Conservation (phyloP, 202 grass and related monocot species). For the Cymbopogon flexuosus region DNA sequence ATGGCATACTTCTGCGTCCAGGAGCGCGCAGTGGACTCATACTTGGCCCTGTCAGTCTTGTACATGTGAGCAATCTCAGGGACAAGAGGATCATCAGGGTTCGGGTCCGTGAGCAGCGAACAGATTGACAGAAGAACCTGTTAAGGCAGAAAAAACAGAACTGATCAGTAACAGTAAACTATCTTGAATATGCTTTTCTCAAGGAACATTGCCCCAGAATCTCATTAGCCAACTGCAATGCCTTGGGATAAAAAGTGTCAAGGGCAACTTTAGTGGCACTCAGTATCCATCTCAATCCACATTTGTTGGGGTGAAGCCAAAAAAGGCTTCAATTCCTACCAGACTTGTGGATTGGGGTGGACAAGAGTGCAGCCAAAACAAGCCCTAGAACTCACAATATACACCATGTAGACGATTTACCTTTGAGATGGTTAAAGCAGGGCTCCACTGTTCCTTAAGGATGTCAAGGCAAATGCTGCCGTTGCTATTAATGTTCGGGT, state of each 20-base stretch:
- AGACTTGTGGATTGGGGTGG: neutral
- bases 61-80: slow-evolving; percentile 89
- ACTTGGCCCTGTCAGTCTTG: slow-evolving; percentile 77
- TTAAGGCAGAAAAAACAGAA: neutral
- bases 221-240: neutral
- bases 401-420: neutral
- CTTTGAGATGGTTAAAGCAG: slow-evolving; percentile 80
- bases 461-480: slow-evolving; percentile 91
- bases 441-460: slow-evolving; percentile 87
- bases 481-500: slow-evolving; percentile 81
- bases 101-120: slow-evolving; percentile 70
- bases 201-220: neutral
- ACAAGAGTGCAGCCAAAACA: neutral
- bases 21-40: slow-evolving; percentile 65
- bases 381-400: neutral
- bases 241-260: neutral
- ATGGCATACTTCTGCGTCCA: slow-evolving; percentile 89
- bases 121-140: slow-evolving; percentile 78
- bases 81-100: slow-evolving; percentile 71
- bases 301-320: neutral
- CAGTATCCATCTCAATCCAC: neutral
- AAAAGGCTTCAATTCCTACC: neutral
- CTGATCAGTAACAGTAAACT: too few relatives aligned
- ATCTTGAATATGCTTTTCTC: neutral
- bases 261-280: too few relatives aligned